A percentile compares a stretch with the other conserved stretches of the same genome.
These are phyloP conservation scores for Leavenworthia alabamica DNA, from an alignment of 345 rosid genomes.

Conservation along the genomic window DNA sequence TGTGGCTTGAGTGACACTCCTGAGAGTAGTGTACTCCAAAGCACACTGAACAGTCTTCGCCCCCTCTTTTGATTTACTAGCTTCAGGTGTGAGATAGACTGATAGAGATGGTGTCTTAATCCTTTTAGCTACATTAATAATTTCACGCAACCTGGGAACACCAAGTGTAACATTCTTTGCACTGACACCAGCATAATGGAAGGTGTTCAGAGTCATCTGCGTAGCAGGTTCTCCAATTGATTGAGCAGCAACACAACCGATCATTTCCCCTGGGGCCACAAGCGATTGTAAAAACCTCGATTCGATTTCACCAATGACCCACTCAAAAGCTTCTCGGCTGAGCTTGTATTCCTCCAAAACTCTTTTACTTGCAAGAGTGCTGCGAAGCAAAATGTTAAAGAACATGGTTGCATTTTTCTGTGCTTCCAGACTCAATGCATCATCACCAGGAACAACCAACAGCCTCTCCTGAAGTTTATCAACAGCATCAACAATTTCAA, in stretches of 20 bases:
- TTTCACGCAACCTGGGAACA: slow-evolving; percentile 93
- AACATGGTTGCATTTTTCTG: slow-evolving; percentile 98
- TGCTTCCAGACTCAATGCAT: slow-evolving; percentile 88
- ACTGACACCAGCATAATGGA: slow-evolving; percentile 99
- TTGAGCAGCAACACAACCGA: slow-evolving; percentile 98
- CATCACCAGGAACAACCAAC: slow-evolving; percentile 91
- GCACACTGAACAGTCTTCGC: slow-evolving; percentile 98
- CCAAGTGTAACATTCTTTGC: slow-evolving; percentile 99
- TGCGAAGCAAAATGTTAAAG: slow-evolving; percentile 87
- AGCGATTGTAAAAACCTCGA: slow-evolving; percentile 83
- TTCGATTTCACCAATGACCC: slow-evolving; percentile 97
- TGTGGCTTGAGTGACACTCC: slow-evolving; percentile 92
- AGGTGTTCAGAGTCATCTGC: slow-evolving; percentile 97
- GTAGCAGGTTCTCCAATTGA: slow-evolving; percentile 99
- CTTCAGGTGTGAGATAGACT: slow-evolving; percentile 68
- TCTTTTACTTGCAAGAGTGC: slow-evolving; percentile 94
- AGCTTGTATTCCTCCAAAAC: slow-evolving; percentile 95
- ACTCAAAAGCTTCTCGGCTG: slow-evolving; percentile 91
- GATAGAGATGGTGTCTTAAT: slow-evolving; percentile 94
- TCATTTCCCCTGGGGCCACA: slow-evolving; percentile 98
- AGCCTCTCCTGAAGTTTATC: slow-evolving; percentile 95
- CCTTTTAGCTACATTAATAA: slow-evolving; percentile 90
- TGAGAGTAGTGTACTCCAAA: slow-evolving; percentile 87
- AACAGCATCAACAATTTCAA: slow-evolving; percentile 94
- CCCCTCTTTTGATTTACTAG: slow-evolving; percentile 72